phyloP scores from a whole-genome alignment of 2,329 filamentous ascomycete genomes.

The Nigrospora sphaerica region DNA sequence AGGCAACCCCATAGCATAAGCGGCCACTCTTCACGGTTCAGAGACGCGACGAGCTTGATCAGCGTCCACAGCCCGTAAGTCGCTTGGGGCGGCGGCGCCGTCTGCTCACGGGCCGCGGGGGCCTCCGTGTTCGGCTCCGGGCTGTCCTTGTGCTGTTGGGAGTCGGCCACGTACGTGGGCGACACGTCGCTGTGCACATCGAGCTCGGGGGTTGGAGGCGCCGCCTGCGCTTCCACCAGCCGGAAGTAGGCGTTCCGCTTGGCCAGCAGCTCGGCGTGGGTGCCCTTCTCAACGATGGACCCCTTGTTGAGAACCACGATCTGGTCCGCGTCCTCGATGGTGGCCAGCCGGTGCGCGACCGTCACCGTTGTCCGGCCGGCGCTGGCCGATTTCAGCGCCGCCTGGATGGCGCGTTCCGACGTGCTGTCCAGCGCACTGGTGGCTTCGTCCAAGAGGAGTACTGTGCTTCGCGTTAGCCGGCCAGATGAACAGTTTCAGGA shows the following conservation, averaged over 20 bases:
- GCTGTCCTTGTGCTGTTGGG: neutral
- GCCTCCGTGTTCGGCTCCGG: neutral
- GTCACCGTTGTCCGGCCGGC: slow-evolving; percentile 13
- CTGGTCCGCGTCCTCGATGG: slow-evolving; percentile 33
- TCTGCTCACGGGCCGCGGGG: neutral
- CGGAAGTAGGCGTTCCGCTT: slow-evolving; percentile 68
- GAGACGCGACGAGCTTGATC: slow-evolving; percentile 70
- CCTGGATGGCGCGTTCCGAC: slow-evolving; percentile 6
- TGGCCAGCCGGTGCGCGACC: slow-evolving; percentile 17
- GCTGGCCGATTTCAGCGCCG: slow-evolving; percentile 1
- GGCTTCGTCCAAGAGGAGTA: slow-evolving; percentile 24
- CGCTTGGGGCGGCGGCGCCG: slow-evolving; percentile 25
- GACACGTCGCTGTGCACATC: neutral
- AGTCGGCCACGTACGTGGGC: no score
- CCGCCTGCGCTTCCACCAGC: slow-evolving; percentile 53
- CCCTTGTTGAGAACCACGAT: slow-evolving; percentile 52
- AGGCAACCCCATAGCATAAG: slow-evolving; percentile 67
- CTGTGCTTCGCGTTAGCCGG: no score
- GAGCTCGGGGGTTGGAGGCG: neutral
- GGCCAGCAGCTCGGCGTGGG: slow-evolving; percentile 45
- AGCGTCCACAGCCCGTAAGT: slow-evolving; percentile 68
- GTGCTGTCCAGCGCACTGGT: slow-evolving; percentile 8
- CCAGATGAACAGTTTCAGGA: neutral
- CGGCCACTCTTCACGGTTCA: slow-evolving; percentile 67
- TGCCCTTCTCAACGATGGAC: slow-evolving; percentile 45